A percentile compares a stretch with the other conserved stretches of the same genome.
Conservation (phyloP, 2,329 filamentous ascomycete genomes). For the Dactylellina parvicollis region DNA sequence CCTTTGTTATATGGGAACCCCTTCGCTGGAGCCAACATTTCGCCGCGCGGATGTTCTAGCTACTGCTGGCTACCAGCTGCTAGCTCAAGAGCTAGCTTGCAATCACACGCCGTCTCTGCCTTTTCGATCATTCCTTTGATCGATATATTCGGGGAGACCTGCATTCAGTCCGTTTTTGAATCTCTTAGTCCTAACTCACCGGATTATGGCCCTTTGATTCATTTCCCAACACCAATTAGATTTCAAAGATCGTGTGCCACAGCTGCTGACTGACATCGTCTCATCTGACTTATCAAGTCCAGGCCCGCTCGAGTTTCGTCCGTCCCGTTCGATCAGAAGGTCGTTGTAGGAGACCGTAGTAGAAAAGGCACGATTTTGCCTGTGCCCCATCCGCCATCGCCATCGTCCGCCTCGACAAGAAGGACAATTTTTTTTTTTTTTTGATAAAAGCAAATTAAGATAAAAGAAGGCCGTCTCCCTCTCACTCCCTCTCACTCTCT, state of each 20-base stretch:
- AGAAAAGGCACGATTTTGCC: conserved; percentile 40
- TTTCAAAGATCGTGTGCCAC: conserved; percentile 44
- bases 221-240: conserved; percentile 53
- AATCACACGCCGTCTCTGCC: conserved; percentile 37
- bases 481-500: conserved; percentile 16
- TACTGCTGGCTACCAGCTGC: conserved; percentile 17
- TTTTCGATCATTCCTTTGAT: conserved; percentile 34
- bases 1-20: conserved; percentile 46
- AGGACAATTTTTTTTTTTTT: conserved; percentile 27
- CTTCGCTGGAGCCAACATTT: conserved; percentile 36
- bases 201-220: conserved; percentile 48
- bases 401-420: conserved; percentile 23
- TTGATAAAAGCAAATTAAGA: conserved; percentile 30
- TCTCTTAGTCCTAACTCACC: conserved; percentile 28
- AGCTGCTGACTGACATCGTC: conserved; percentile 51
- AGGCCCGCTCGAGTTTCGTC: conserved; percentile 45
- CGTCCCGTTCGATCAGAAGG: conserved; percentile 42
- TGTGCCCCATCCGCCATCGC: conserved; percentile 25
- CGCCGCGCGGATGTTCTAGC: conserved; percentile 28
- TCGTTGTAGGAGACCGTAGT: conserved; percentile 42
- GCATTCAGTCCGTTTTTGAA: conserved; percentile 49
- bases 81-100: conserved; percentile 25
- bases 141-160: conserved; percentile 41
- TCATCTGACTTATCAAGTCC: conserved; percentile 42
- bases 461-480: conserved; percentile 12